phyloP scores from a whole-genome alignment of 2,329 filamentous ascomycete genomes.

The Cylindrodendrum hubeiense region DNA sequence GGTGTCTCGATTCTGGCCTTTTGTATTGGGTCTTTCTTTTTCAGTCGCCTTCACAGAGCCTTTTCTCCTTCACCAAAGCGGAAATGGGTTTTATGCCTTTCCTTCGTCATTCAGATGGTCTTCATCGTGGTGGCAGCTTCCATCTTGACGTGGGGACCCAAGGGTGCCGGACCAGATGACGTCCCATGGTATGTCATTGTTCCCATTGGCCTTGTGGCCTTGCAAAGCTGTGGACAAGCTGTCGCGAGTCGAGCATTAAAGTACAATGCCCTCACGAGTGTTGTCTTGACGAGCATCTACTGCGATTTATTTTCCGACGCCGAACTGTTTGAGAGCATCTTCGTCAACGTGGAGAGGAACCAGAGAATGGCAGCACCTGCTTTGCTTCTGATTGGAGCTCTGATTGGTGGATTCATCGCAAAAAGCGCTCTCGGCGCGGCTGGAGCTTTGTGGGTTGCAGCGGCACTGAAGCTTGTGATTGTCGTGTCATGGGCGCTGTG shows the following conservation, averaged over 20 bases:
- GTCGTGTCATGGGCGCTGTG: slow-evolving; percentile 71
- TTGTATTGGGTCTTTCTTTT: slow-evolving; percentile 78
- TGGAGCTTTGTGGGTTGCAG: slow-evolving; percentile 71
- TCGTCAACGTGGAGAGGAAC: slow-evolving; percentile 63
- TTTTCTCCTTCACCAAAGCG: slow-evolving; percentile 66
- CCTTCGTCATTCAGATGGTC: slow-evolving; percentile 65
- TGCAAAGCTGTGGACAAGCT: slow-evolving; percentile 83
- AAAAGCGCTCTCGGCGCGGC: slow-evolving; percentile 61
- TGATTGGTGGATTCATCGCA: slow-evolving; percentile 63
- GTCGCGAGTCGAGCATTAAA: slow-evolving; percentile 79
- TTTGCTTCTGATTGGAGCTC: slow-evolving; percentile 62
- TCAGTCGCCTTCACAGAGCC: slow-evolving; percentile 74
- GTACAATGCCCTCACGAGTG: slow-evolving; percentile 79
- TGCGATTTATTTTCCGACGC: slow-evolving; percentile 82
- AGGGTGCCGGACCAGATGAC: slow-evolving; percentile 55
- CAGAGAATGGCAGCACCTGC: slow-evolving; percentile 62
- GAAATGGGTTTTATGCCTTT: slow-evolving; percentile 74
- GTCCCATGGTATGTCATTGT: slow-evolving; percentile 71
- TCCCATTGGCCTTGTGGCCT: slow-evolving; percentile 77
- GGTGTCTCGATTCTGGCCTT: slow-evolving; percentile 78
- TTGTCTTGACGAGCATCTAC: slow-evolving; percentile 85
- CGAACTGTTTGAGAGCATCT: slow-evolving; percentile 54
- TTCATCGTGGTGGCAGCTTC: slow-evolving; percentile 65
- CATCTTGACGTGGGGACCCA: slow-evolving; percentile 63
- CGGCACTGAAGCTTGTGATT: slow-evolving; percentile 67